These are phyloP conservation scores for Trichosporon sp. DNA, from an alignment of 1,284 basidiomycete genomes.

Conservation along the genomic window DNA sequence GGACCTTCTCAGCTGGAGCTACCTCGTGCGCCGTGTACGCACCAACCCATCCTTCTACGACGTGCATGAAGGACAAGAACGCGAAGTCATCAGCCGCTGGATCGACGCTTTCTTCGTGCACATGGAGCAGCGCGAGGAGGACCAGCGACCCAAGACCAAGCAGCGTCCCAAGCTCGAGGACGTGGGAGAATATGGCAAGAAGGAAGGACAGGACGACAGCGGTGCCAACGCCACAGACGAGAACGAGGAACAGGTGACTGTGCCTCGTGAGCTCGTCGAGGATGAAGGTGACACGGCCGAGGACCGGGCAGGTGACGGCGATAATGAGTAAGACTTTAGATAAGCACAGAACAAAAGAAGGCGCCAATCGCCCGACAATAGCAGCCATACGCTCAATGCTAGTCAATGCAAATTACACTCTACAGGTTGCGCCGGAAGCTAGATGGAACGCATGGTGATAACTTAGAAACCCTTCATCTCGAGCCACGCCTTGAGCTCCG, in stretches of 20 bases:
- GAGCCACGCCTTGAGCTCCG: conserved; percentile 36
- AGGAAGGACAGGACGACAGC: not conserved
- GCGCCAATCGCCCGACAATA: not conserved
- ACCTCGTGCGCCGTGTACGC: conserved; percentile 63
- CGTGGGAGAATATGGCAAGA: not conserved
- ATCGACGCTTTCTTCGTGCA: conserved; percentile 54
- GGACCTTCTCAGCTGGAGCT: conserved; percentile 75
- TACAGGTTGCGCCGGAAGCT: not conserved
- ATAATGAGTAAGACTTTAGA: not conserved
- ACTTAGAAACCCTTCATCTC: conserved; percentile 33
- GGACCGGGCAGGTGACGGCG: not conserved
- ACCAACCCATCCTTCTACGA: conserved; percentile 87
- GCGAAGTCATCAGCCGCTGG: conserved; percentile 62
- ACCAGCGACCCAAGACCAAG: not conserved
- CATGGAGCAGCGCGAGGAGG: conserved; percentile 7
- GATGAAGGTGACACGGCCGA: not conserved
- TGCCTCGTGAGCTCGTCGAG: not conserved
- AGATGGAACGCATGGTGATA: not conserved
- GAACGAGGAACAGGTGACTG: not conserved
- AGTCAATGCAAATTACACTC: conserved; percentile 1
- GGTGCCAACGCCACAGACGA: conserved; percentile 1
- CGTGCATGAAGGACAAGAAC: conserved; percentile 48
- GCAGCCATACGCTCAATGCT: no score
- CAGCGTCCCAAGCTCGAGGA: not conserved
- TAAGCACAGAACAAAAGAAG: not conserved